These are phyloP conservation scores for Thraustochytrium sp. DNA, from an alignment of 352 stramenopile species.

Conservation along the genomic window DNA sequence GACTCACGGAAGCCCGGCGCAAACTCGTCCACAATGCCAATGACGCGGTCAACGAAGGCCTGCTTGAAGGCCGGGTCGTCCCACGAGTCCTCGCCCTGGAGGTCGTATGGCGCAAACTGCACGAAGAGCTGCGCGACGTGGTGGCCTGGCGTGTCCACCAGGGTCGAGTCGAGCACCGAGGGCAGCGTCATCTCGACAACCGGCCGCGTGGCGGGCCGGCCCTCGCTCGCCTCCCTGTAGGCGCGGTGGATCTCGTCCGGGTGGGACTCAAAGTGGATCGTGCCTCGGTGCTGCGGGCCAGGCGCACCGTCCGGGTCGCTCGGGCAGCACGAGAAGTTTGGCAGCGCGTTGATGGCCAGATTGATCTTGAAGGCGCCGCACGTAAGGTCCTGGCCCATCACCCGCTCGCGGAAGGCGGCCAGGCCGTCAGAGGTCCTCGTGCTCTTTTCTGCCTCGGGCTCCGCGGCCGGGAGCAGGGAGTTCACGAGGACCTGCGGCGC, in stretches of 20 bases:
- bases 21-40: constrained; percentile 75
- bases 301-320: constrained; percentile 55
- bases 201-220: constrained; percentile 63
- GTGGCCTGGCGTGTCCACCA: constrained; percentile 58
- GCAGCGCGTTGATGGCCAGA: constrained; percentile 67
- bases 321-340: constrained; percentile 73
- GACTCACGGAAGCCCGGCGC: constrained; percentile 72
- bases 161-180: constrained; percentile 67
- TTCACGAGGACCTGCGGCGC: constrained; percentile 72
- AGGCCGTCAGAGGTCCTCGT: too few relatives aligned
- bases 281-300: constrained; percentile 72
- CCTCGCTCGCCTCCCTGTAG: constrained; percentile 68
- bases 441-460: background rate
- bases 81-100: constrained; percentile 66
- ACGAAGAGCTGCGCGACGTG: constrained; percentile 80
- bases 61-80: constrained; percentile 71
- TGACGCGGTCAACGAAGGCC: constrained; percentile 68
- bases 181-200: constrained; percentile 85
- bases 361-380: constrained; percentile 67
- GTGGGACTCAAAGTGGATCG: constrained; percentile 75
- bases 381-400: constrained; percentile 39
- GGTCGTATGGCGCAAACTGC: constrained; percentile 78
- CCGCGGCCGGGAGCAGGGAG: constrained; percentile 57
- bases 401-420: constrained; percentile 38
- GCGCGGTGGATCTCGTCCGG: constrained; percentile 70